phyloP scores from a whole-genome alignment of 306 rosid genomes.

The Medicago lupulina region DNA sequence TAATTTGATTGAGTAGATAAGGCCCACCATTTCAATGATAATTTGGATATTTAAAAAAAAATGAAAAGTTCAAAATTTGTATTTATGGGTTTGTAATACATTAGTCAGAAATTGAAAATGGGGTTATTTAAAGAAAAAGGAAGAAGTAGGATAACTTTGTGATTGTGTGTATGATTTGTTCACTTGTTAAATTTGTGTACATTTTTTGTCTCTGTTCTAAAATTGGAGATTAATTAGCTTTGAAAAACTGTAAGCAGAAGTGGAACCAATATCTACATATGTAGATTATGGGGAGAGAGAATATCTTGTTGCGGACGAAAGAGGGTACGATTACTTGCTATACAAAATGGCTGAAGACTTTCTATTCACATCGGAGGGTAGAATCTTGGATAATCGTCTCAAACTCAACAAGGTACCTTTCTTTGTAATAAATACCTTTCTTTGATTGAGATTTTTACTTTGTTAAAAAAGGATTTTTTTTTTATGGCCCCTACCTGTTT shows the following conservation, averaged over 20 bases:
- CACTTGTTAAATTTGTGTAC: background rate
- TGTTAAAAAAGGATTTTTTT: background rate
- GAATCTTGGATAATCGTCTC: constrained; percentile 81
- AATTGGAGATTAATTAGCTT: constrained; percentile 33
- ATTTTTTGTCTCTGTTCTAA: background rate
- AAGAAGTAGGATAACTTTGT: constrained; percentile 4
- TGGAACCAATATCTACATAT: constrained; percentile 90
- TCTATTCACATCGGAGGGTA: constrained; percentile 78
- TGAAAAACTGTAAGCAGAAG: constrained; percentile 65
- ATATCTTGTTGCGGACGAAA: constrained; percentile 86
- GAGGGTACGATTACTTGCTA: constrained; percentile 83
- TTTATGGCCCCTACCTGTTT: constrained; percentile 6
- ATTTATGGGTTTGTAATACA: background rate
- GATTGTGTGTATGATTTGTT: background rate
- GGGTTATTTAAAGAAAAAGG: background rate
- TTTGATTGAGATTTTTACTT: background rate
- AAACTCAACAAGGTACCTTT: constrained; percentile 79
- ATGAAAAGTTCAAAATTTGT: background rate
- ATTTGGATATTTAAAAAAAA: background rate
- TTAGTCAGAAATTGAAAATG: background rate
- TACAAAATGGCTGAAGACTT: constrained; percentile 85
- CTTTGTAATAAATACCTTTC: constrained; percentile 7
- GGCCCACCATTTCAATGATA: background rate
- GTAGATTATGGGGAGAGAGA: constrained; percentile 83
- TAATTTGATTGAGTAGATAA: background rate